phyloP scores from a whole-genome alignment of 441 rosid species.

The Syzygium malaccense region DNA sequence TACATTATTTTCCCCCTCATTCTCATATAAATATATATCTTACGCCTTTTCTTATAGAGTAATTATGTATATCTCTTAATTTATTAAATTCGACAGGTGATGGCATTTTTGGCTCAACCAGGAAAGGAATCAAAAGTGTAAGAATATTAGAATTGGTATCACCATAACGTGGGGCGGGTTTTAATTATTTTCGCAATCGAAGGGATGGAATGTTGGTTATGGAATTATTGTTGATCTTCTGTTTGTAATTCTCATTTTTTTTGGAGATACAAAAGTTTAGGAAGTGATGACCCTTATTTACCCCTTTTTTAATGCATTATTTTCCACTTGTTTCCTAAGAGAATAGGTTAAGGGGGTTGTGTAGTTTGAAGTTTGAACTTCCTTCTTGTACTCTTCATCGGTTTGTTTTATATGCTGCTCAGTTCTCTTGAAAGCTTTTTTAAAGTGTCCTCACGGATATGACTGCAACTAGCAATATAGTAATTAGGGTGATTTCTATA shows the following conservation, averaged over 20 bases:
- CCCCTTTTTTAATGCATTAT: background rate
- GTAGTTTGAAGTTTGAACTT: too few species aligned
- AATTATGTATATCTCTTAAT: too few species aligned
- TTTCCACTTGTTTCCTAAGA: background rate
- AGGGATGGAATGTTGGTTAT: slow-evolving; percentile 48
- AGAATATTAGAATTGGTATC: slow-evolving; percentile 83
- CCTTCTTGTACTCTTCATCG: too few species aligned
- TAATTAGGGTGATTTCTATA: too few species aligned
- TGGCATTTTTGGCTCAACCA: slow-evolving; percentile 59
- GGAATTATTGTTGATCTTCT: slow-evolving; percentile 34
- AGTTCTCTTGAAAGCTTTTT: too few species aligned
- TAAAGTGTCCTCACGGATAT: too few species aligned
- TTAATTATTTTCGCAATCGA: slow-evolving; percentile 28
- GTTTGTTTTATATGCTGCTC: too few species aligned
- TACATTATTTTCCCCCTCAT: too few species aligned
- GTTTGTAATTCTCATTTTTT: slow-evolving; percentile 15
- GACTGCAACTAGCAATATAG: too few species aligned
- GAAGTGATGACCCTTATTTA: slow-evolving; percentile 9
- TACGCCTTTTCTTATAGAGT: too few species aligned
- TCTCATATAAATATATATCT: background rate
- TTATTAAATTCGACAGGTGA: slow-evolving; percentile 16
- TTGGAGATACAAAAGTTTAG: slow-evolving; percentile 37
- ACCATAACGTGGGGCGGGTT: slow-evolving; percentile 24
- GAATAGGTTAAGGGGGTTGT: background rate
- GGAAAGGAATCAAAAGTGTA: slow-evolving; percentile 42